These are phyloP conservation scores for Cytospora mali DNA, from an alignment of 2,329 filamentous ascomycete genomes.

Conservation along the genomic window DNA sequence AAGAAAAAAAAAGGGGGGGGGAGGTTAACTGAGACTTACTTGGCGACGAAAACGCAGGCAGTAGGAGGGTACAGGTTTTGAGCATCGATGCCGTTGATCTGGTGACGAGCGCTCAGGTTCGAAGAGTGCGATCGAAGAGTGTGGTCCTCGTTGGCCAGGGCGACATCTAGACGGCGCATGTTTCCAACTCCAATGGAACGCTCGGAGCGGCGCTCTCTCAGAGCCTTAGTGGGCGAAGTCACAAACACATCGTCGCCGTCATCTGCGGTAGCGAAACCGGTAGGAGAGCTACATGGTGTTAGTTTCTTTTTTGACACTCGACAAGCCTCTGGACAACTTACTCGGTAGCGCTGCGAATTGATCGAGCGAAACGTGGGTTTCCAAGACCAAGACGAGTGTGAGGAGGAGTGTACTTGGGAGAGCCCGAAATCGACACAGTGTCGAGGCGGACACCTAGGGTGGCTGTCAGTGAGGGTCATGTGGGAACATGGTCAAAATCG, in stretches of 20 bases:
- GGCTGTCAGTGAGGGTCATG: neutral
- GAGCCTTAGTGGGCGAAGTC: slow-evolving; percentile 9
- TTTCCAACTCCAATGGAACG: slow-evolving; percentile 9
- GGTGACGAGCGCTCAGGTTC: slow-evolving; percentile 28
- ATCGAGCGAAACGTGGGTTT: slow-evolving; percentile 3
- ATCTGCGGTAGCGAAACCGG: neutral
- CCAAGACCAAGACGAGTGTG: slow-evolving; percentile 17
- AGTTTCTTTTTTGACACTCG: neutral
- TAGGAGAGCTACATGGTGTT: slow-evolving; percentile 2
- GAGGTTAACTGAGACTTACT: slow-evolving; percentile 50
- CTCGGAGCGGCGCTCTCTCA: slow-evolving; percentile 18
- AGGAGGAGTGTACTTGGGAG: slow-evolving; percentile 24
- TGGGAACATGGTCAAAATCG: neutral
- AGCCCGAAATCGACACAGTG: slow-evolving; percentile 3
- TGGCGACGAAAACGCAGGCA: slow-evolving; percentile 67
- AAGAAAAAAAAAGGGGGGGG: too few species aligned
- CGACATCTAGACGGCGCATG: slow-evolving; percentile 19
- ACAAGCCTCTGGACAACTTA: neutral
- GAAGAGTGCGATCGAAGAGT: slow-evolving; percentile 23
- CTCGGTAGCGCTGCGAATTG: slow-evolving; percentile 14
- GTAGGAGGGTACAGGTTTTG: slow-evolving; percentile 56
- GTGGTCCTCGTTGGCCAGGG: slow-evolving; percentile 14
- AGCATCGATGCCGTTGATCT: slow-evolving; percentile 46
- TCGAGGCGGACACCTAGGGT: slow-evolving; percentile 22
- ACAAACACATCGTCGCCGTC: slow-evolving; percentile 21